A percentile compares a stretch with the other conserved stretches of the same genome.
These are phyloP conservation scores for Usnea hakonensis DNA, from an alignment of 495 filamentous ascomycete species.

Conservation along the genomic window DNA sequence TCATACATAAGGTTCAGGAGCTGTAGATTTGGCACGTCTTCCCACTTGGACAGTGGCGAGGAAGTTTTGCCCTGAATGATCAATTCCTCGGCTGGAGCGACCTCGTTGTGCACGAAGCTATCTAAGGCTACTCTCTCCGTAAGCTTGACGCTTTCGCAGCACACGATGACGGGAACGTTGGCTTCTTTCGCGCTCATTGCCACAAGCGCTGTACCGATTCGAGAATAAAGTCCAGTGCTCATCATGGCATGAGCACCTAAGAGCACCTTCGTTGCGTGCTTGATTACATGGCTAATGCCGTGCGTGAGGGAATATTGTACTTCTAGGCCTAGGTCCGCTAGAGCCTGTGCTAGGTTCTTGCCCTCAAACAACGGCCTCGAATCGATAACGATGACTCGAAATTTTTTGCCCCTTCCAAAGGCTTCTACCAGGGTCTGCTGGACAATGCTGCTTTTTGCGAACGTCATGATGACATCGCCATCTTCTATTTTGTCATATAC, in stretches of 20 bases:
- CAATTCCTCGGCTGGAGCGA: constrained; percentile 63
- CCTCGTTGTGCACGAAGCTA: constrained; percentile 88
- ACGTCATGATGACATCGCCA: constrained; percentile 80
- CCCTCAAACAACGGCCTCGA: constrained; percentile 75
- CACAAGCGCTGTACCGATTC: constrained; percentile 78
- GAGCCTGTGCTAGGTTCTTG: constrained; percentile 58
- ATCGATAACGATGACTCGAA: constrained; percentile 81
- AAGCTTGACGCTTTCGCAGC: constrained; percentile 94
- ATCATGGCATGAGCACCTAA: constrained; percentile 87
- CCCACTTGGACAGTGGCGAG: constrained; percentile 50
- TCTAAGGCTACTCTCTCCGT: constrained; percentile 84
- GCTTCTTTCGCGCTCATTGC: constrained; percentile 74
- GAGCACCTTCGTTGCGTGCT: constrained; percentile 69
- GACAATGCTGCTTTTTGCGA: constrained; percentile 79
- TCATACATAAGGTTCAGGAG: constrained; percentile 86
- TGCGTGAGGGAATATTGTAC: constrained; percentile 76
- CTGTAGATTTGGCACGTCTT: constrained; percentile 54
- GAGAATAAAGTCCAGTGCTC: constrained; percentile 81
- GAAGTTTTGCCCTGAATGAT: constrained; percentile 33
- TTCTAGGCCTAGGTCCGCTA: constrained; percentile 60
- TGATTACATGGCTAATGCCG: constrained; percentile 62
- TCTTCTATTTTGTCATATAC: constrained; percentile 66
- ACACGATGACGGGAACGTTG: constrained; percentile 73
- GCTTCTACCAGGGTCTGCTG: constrained; percentile 71
- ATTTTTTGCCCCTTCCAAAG: constrained; percentile 57